A percentile compares a stretch with the other conserved stretches of the same genome.
These are phyloP conservation scores for Isabelozyma gotoi DNA, from an alignment of 805 yeast genomes.

Conservation along the genomic window DNA sequence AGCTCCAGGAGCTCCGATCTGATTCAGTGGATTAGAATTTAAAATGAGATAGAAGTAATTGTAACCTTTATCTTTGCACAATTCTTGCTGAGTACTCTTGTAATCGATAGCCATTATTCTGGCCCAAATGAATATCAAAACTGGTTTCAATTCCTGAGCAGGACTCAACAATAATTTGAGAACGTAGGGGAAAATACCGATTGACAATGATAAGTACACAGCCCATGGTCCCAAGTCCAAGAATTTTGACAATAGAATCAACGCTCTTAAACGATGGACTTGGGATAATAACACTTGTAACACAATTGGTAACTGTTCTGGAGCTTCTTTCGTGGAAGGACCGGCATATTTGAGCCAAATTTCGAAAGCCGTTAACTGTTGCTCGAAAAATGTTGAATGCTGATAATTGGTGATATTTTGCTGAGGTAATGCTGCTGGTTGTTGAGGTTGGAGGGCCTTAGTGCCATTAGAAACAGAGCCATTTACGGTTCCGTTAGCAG, in stretches of 20 bases:
- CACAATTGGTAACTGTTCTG: constrained; percentile 93
- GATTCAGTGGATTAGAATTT: constrained; percentile 39
- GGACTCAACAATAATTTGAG: constrained; percentile 88
- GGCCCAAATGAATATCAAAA: constrained; percentile 95
- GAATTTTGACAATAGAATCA: constrained; percentile 78
- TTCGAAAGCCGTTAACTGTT: constrained; percentile 93
- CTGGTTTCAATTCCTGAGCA: constrained; percentile 92
- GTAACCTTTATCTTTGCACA: constrained; percentile 87
- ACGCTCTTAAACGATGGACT: constrained; percentile 87
- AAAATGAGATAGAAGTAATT: constrained; percentile 82
- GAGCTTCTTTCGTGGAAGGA: constrained; percentile 78
- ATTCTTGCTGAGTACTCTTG: constrained; percentile 84
- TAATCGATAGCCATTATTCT: constrained; percentile 95
- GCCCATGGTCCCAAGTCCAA: constrained; percentile 98
- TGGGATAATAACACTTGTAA: constrained; percentile 91
- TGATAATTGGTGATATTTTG: constrained; percentile 55
- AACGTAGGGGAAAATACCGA: constrained; percentile 95
- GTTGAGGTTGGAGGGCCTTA: constrained; percentile 1
- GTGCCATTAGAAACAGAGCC: constrained; percentile 5
- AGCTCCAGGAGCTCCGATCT: constrained; percentile 30
- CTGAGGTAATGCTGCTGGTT: constrained; percentile 1
- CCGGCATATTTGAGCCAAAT: constrained; percentile 90
- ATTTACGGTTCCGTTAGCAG: constrained; percentile 2
- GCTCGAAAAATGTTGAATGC: constrained; percentile 93
- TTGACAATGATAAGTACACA: constrained; percentile 85